Evolutionary conservation across 352 stramenopile genomes (phyloP).

Genomic region (Thalassiosira livingstoniorum): DNA sequence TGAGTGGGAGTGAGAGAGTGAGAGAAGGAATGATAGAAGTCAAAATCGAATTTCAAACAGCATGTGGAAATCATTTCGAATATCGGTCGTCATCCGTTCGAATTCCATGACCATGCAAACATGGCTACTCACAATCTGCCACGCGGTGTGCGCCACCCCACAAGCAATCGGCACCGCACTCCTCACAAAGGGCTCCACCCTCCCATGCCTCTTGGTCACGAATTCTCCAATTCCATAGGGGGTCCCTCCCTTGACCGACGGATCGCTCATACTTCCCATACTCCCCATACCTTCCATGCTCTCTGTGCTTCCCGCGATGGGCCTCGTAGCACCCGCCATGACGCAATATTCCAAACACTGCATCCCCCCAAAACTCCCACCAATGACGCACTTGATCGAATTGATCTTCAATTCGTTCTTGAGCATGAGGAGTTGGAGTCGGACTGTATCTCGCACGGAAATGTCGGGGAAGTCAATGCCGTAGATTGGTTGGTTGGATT

Average conservation of each 20-base stretch:
- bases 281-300: neutral
- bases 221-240: constrained; percentile 63
- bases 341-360: constrained; percentile 96
- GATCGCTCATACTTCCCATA: neutral
- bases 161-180: constrained; percentile 94
- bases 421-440: constrained; percentile 90
- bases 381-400: constrained; percentile 91
- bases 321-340: constrained; percentile 74
- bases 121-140: constrained; percentile 93
- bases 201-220: constrained; percentile 52
- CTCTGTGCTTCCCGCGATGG: neutral
- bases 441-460: constrained; percentile 92
- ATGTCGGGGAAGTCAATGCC: constrained; percentile 91
- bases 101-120: neutral
- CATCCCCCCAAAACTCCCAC: constrained; percentile 96
- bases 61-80: too few species aligned
- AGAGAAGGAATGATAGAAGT: neutral
- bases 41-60: neutral
- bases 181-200: constrained; percentile 86
- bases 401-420: constrained; percentile 89
- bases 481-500: constrained; percentile 80
- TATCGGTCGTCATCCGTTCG: neutral
- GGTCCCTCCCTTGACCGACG: neutral
- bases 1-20: neutral
- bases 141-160: constrained; percentile 92